phyloP scores from a whole-genome alignment of 2,329 filamentous ascomycete species.

The Berkeleyomyces basicola region DNA sequence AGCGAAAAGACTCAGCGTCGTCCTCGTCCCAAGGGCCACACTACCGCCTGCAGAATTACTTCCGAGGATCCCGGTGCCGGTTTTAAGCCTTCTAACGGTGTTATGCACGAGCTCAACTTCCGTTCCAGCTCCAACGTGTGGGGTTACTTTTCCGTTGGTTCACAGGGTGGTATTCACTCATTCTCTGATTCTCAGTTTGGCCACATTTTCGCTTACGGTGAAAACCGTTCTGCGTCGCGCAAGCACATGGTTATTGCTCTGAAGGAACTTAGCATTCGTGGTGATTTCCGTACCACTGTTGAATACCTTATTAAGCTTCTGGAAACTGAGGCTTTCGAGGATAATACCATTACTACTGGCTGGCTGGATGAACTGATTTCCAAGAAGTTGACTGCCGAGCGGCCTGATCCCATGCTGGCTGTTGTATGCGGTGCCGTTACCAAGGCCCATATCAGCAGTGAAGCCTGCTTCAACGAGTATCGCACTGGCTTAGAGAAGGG shows the following conservation, averaged over 20 bases:
- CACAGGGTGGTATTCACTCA: constrained; percentile 91
- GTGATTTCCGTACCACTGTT: constrained; percentile 96
- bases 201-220: constrained; percentile 97
- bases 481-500: constrained; percentile 82
- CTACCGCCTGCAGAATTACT: constrained; percentile 95
- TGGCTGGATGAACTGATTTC: constrained; percentile 98
- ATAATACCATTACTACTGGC: constrained; percentile 96
- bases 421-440: constrained; percentile 89
- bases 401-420: constrained; percentile 85
- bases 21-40: constrained; percentile 88
- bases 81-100: constrained; percentile 98
- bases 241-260: constrained; percentile 99
- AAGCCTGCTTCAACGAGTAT: constrained; percentile 76
- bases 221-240: constrained; percentile 86
- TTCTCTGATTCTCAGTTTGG: constrained; percentile 98
- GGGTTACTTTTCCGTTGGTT: constrained; percentile 99
- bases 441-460: constrained; percentile 88
- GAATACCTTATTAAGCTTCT: constrained; percentile 98
- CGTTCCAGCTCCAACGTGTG: constrained; percentile 96
- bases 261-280: constrained; percentile 97
- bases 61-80: constrained; percentile 97
- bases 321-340: constrained; percentile 94
- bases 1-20: constrained; percentile 74
- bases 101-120: constrained; percentile 98
- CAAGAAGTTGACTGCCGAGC: constrained; percentile 90